Evolutionary conservation across 1,139 yeast genomes (phyloP).

Genomic region (Meyerozyma guilliermondii): DNA sequence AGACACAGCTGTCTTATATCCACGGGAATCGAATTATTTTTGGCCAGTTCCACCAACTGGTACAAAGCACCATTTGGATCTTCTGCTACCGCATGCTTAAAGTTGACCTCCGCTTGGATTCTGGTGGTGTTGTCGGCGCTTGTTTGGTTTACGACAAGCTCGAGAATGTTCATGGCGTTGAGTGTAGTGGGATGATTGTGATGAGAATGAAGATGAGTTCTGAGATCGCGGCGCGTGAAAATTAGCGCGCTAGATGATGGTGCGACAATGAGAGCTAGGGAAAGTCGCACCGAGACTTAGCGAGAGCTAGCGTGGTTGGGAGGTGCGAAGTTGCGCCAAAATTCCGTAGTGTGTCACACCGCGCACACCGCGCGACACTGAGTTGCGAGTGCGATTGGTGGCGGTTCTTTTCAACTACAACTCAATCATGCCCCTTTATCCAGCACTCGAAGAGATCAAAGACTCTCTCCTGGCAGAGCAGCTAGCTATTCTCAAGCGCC

Average conservation of each 20-base stretch:
- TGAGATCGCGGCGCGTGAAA: background rate
- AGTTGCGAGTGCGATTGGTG: background rate
- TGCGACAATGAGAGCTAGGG: no score
- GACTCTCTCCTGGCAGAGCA: constrained; percentile 71
- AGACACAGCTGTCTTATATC: constrained; percentile 61
- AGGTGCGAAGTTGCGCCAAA: no score
- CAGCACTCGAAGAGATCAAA: constrained; percentile 41
- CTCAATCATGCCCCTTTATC: constrained; percentile 13
- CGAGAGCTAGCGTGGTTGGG: no score
- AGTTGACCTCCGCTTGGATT: constrained; percentile 31
- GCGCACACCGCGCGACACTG: background rate
- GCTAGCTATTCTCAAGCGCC: constrained; percentile 67
- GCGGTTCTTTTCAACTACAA: background rate
- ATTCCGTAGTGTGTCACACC: background rate
- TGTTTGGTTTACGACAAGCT: constrained; percentile 28
- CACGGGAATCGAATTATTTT: constrained; percentile 16
- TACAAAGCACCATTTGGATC: constrained; percentile 30
- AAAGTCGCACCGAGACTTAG: background rate
- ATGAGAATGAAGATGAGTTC: background rate
- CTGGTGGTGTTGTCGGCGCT: constrained; percentile 34
- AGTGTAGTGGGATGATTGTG: background rate
- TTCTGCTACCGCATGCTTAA: constrained; percentile 19
- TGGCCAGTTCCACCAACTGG: constrained; percentile 23
- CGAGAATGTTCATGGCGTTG: constrained; percentile 3
- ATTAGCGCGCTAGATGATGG: no score